Base-by-base conservation (phyloP, 305 asterid genomes). In the Withania somnifera region DNA sequence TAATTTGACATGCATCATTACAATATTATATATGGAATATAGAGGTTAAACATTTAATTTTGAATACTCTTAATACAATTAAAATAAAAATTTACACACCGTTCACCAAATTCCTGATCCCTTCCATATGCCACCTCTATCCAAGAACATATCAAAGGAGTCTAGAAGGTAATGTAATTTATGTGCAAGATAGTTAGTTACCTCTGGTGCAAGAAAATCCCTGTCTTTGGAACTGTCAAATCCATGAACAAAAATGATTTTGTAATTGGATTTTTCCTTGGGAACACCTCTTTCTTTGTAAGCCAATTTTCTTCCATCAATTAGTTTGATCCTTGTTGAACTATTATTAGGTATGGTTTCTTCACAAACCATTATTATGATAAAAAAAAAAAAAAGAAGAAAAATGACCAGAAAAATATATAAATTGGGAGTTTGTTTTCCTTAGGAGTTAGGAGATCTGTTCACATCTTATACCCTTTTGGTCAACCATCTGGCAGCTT, bases 151-250 rank as follows among this genome's bases (percentile, higher is more conserved):
- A 68, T 19, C 7, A 80, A 5, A 78, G 11, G 22, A 14, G 34
- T 30, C 34, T 30, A 30, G 3, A 30, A 4, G 40, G 40, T 4
- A 34, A 34, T n/a, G n/a, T 34, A 34, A 34, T 34, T 30, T 30
- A 0, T 6, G 1, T 28, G 28, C 19, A 42, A 32, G 14, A 10
- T 82, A 57, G 32, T 83, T 86, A 93, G 32, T 83, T 86, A 93
- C 98, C 87, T 91, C 89, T 58, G 98, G 86, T 36, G 94, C 97
- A 89, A 89, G 86, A 78, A 95, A 93, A 78, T 86, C 87, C 93
- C 93, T 92, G 30, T 95, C 98, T 87, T 93, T 93, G 79, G 94
- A 87, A 88, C 98, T 93, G 45, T 85, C 98, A 86, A 95, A 95
- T 66, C 98, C 98, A 88, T 95, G 98, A 88, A 90, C 92, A 81